Percentiles rank a stretch among this genome's conserved stretches.
These are phyloP conservation scores for Trichophyton rubrum DNA, from an alignment of 2,329 filamentous ascomycete genomes.

Conservation along the genomic window DNA sequence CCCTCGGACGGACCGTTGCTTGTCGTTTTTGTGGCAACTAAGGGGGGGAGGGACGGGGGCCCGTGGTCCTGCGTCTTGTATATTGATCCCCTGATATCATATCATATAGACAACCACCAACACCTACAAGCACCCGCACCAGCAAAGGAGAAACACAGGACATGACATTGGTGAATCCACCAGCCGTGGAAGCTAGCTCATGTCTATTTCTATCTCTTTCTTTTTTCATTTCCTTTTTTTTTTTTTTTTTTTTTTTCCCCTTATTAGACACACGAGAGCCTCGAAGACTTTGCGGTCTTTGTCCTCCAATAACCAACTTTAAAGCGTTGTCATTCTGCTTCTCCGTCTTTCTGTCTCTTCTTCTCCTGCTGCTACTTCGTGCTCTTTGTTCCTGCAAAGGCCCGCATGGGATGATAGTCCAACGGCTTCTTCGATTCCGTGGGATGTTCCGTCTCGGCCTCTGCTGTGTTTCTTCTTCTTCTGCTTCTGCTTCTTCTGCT, in stretches of 20 bases:
- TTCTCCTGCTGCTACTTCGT: no score
- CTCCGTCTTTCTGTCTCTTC: no score
- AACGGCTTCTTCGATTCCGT: neutral
- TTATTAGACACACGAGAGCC: neutral
- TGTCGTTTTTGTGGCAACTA: neutral
- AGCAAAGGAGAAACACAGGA: no score
- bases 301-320: conserved; percentile 4
- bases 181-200: neutral
- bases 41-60: no score
- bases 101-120: no score
- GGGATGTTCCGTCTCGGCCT: neutral
- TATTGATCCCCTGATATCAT: no score
- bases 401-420: neutral
- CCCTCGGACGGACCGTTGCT: neutral
- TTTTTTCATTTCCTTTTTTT: neutral
- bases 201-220: neutral
- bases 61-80: no score
- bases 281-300: conserved; percentile 4
- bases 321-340: neutral
- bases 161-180: neutral
- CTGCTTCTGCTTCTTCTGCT: neutral
- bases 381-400: conserved; percentile 4
- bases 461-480: neutral
- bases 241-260: no score
- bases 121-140: no score